Percentiles rank a stretch among this genome's conserved stretches.
These are phyloP conservation scores for Leptographium radiaticola DNA, from an alignment of 2,329 filamentous ascomycete genomes.

Conservation along the genomic window DNA sequence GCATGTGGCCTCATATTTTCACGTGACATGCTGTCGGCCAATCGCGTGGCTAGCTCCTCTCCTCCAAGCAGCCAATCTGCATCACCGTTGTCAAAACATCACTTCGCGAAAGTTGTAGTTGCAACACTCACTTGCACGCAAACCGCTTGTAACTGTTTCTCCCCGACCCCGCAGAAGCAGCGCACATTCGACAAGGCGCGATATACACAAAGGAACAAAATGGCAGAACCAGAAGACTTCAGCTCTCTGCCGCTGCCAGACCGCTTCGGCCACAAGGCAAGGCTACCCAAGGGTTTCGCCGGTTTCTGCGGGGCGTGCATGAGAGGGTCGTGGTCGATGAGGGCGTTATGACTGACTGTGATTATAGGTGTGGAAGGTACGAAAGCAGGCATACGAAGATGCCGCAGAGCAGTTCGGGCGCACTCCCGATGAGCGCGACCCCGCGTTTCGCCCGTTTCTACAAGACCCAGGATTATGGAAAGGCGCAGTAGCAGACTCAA, in stretches of 20 bases:
- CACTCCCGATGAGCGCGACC: conserved; percentile 73
- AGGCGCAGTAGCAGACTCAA: conserved; percentile 81
- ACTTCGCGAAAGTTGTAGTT: neutral
- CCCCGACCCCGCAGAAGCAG: neutral
- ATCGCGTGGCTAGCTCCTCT: neutral
- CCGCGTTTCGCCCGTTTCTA: conserved; percentile 76
- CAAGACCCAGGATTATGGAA: conserved; percentile 84
- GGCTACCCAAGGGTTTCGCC: conserved; percentile 4
- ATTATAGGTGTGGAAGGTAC: conserved; percentile 78
- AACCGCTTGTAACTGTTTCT: neutral
- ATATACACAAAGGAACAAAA: conserved; percentile 20
- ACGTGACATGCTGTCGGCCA: neutral
- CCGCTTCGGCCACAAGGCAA: conserved; percentile 70
- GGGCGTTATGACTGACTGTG: neutral
- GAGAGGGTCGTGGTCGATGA: neutral
- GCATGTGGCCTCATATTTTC: neutral
- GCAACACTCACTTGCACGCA: neutral
- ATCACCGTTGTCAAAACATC: neutral
- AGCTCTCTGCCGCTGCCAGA: conserved; percentile 66
- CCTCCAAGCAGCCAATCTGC: neutral
- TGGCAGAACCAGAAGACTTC: conserved; percentile 77
- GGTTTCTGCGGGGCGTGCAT: neutral
- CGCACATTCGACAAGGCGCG: neutral
- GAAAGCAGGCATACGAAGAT: conserved; percentile 90
- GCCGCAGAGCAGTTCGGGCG: conserved; percentile 75